Percentiles rank a stretch among this genome's conserved stretches.
Conservation (phyloP, 179 eudicot species). For the Patellifolia procumbens region DNA sequence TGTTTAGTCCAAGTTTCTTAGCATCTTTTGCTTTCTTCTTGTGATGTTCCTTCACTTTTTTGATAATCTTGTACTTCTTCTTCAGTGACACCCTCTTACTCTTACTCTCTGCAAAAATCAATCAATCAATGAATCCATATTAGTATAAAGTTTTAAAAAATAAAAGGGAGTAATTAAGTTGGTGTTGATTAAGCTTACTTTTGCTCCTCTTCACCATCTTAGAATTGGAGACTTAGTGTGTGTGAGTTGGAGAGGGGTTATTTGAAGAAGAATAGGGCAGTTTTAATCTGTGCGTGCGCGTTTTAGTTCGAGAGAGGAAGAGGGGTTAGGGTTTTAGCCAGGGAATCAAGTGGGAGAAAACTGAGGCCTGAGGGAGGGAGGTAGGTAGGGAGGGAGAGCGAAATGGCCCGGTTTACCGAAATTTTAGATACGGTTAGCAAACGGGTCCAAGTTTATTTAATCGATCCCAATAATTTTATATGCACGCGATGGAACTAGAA, state of each 20-base stretch:
- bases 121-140: neutral
- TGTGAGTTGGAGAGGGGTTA: neutral
- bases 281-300: no score
- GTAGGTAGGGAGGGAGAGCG: neutral
- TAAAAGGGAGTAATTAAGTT: no score
- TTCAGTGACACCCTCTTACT: conserved; percentile 74
- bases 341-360: no score
- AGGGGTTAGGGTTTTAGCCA: conserved; percentile 20
- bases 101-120: conserved; percentile 71
- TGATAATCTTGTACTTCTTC: conserved; percentile 78
- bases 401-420: neutral
- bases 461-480: no score
- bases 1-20: conserved; percentile 66
- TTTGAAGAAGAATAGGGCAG: neutral
- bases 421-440: neutral
- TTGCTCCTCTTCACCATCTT: conserved; percentile 78
- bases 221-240: neutral
- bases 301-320: no score
- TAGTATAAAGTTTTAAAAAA: neutral
- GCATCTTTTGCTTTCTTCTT: conserved; percentile 96
- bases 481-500: no score
- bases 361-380: neutral
- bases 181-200: conserved; percentile 42
- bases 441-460: no score
- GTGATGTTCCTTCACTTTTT: conserved; percentile 89